Evolutionary conservation across 352 stramenopile species (phyloP), one percentile per base, ranked within the genome.

Genomic region (Saprolegnia parasitica): DNA sequence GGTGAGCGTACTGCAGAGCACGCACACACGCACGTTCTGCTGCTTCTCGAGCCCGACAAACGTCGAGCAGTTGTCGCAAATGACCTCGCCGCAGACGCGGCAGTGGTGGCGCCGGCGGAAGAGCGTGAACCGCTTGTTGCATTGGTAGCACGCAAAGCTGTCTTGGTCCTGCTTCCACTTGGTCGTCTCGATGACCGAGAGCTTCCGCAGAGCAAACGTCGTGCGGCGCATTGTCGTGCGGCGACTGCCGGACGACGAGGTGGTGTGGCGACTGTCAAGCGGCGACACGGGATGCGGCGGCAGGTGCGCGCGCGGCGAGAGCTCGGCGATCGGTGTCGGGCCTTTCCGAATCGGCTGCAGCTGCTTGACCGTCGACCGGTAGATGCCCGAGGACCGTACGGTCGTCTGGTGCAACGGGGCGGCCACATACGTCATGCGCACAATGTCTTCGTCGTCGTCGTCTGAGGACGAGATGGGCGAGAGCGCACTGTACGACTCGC

Each of bases 61-160:
- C 16, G 37, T 67, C 16, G 83, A 93, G 75, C 87, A 95, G 54
- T 73, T 82, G 55, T 89, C 88, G 78, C 87, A 95, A 68, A 95
- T 93, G 37, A 95, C 87, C 62, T 95, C 84, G 49, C 87, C 84
- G 32, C 87, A 95, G 0, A 83, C 82, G 56, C 85, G 77, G 64
- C 87, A 95, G 74, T 93, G 85, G 72, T 92, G 84, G 63, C 91
- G 91, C 63, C 87, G 84, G 68, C 90, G 90, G 65, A 93, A 95
- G 76, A 95, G 78, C 74, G 77, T 93, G 76, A 95, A 95, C 47
- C 84, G 84, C 76, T 95, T 95, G 78, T 91, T 93, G 73, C 87
- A 95, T 26, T 91, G 91, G 73, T 90, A 83, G 67, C 87, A 95
- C 58, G 83, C 89, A 71, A 95, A 95, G 5, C 84, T 83, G 67